Base-by-base conservation (phyloP, 2,329 filamentous ascomycete genomes). In the Aureobasidium leucospermi region DNA sequence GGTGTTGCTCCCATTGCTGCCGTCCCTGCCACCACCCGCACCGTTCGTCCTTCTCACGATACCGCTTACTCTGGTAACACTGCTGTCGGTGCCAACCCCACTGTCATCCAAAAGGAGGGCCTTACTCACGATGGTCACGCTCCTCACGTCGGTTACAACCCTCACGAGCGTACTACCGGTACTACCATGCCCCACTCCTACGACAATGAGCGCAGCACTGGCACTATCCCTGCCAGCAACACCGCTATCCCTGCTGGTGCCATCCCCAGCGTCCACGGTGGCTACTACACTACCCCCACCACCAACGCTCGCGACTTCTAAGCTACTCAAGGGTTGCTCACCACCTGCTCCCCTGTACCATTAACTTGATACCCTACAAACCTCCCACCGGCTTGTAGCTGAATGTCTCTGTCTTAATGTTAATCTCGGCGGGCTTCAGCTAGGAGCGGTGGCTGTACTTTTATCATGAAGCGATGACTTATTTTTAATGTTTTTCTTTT, bases 51-150 rank as follows among this genome's bases (percentile, higher is more conserved):
- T 29, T 75, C 71, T 58, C 74, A 78, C 65, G 79, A 81, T 62
- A 81, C 79, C 42, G 77, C 72, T 29, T 77, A 76, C 68, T 78
- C 77, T 36, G 77, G 78, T 53, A 76, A 76, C 13, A 81, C 78
- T 19, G 74, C 78, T 52, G 72, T 69, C 38, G 67, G 66, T 16
- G 66, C 70, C n/a, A 68, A 67, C 61, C 67, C 68, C 46, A 69
- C 59, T 23, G 55, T 67, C 34, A 64, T 67, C 59, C 66, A 67
- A 63, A 65, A 65, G 61, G 63, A 62, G 16, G 46, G 51, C 42
- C 47, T 56, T 19, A 41, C 49, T 39, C 60, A 63, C 45, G 34
- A 62, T 62, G 41, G 63, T 64, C 62, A 65, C 46, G 52, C 62
- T 56, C 43, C 65, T 68, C 63, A 73, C 73, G 65, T 49, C 7